A percentile compares a stretch with the other conserved stretches of the same genome.
Evolutionary conservation across 371 early-diverging fungal genomes (phyloP).

Genomic region (Zychaea mexicana): DNA sequence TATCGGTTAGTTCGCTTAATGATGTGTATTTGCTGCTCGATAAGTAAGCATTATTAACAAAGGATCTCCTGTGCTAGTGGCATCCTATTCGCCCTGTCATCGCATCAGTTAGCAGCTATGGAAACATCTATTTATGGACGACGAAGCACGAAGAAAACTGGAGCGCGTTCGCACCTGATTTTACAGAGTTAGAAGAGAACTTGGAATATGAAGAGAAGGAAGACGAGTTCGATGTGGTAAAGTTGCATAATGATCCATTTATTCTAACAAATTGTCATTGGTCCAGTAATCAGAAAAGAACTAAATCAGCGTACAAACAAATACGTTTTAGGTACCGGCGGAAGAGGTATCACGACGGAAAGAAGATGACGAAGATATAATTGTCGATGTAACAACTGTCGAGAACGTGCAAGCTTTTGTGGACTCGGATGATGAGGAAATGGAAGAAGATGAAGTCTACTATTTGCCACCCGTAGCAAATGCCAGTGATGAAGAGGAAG

Average conservation of each 20-base stretch:
- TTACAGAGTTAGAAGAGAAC: constrained; percentile 90
- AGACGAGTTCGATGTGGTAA: constrained; percentile 89
- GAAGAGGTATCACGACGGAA: constrained; percentile 48
- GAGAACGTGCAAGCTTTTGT: constrained; percentile 68
- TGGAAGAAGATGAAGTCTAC: constrained; percentile 37
- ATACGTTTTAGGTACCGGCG: constrained; percentile 42
- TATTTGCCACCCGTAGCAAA: constrained; percentile 26
- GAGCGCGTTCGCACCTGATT: constrained; percentile 93
- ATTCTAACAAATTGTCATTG: too few species aligned
- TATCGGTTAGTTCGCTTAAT: constrained; percentile 61
- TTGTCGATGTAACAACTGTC: constrained; percentile 63
- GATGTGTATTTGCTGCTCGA: background rate
- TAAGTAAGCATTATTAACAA: too few species aligned
- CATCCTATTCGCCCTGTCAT: constrained; percentile 89
- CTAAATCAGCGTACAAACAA: background rate
- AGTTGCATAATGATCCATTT: too few species aligned
- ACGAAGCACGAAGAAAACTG: constrained; percentile 83
- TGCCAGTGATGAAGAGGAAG: background rate
- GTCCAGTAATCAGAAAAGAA: background rate
- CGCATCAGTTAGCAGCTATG: constrained; percentile 81
- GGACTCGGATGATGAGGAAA: constrained; percentile 61
- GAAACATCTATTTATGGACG: constrained; percentile 89
- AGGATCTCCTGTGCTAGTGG: constrained; percentile 71
- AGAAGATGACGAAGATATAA: constrained; percentile 58
- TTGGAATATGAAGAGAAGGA: constrained; percentile 91